These are phyloP conservation scores for Cairneyella variabilis DNA, from an alignment of 495 filamentous ascomycete species.

Conservation along the genomic window DNA sequence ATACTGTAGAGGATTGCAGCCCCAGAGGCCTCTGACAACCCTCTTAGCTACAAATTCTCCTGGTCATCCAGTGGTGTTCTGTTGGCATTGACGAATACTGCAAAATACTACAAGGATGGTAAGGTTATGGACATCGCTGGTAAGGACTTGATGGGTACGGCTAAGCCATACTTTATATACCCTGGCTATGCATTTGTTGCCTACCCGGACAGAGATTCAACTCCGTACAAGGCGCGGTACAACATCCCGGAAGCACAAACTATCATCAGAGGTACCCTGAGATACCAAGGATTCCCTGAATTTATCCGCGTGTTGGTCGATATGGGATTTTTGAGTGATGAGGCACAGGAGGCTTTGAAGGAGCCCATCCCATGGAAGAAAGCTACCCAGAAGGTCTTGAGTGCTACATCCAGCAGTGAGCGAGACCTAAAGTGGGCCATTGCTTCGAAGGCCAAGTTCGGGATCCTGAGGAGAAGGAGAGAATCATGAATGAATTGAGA, in stretches of 20 bases:
- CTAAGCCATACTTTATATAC: conserved; percentile 91
- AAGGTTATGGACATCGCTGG: conserved; percentile 59
- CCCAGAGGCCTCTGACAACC: conserved; percentile 83
- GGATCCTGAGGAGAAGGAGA: conserved; percentile 65
- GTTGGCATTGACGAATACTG: conserved; percentile 80
- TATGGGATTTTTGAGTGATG: conserved; percentile 74
- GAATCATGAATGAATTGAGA: conserved; percentile 70
- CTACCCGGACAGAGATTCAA: conserved; percentile 88
- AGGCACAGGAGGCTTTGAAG: conserved; percentile 56
- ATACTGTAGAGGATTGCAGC: conserved; percentile 86
- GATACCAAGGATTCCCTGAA: conserved; percentile 84
- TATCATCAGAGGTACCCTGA: conserved; percentile 69
- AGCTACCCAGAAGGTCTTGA: conserved; percentile 69
- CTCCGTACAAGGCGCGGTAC: conserved; percentile 82
- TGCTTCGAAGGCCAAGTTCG: conserved; percentile 69
- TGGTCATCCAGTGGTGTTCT: conserved; percentile 85
- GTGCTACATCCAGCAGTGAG: conserved; percentile 55
- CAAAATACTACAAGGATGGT: conserved; percentile 77
- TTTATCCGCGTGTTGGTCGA: conserved; percentile 84
- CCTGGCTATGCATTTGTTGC: conserved; percentile 80
- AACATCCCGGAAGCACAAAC: conserved; percentile 81
- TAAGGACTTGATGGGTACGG: conserved; percentile 75
- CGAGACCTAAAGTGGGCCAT: conserved; percentile 70
- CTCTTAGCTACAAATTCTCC: conserved; percentile 94
- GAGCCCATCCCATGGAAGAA: conserved; percentile 71